Evolutionary conservation across 169 alveolate species (phyloP), one percentile per base, ranked within the genome.

Genomic region (Plasmodium sp.): DNA sequence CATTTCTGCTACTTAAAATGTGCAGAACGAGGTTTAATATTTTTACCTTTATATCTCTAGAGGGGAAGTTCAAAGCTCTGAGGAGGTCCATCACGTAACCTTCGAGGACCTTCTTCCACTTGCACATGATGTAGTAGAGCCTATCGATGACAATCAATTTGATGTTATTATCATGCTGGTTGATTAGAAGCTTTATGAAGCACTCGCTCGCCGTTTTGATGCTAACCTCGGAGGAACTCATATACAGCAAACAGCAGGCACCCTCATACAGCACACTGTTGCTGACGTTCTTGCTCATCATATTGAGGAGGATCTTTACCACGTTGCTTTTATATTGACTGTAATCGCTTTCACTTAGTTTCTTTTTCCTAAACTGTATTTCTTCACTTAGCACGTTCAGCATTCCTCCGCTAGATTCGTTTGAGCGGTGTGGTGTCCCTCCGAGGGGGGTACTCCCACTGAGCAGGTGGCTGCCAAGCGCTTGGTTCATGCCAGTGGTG

Each of bases 101-200:
- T 94, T 98, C 98, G 54, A 98, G 83, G 4, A 98, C 95, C 82
- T 98, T 97, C 33, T 97, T 97, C 96, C 96, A 43, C 80, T 85
- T 48, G 34, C 95, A 86, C 90, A 95, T 91, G 45, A 92, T 81
- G 33, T 86, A 92, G 88, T 95, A 95, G 31, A 95, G 67, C 9
- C 79, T 86, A 27, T 81, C 93, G 0, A 97, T 51, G 22, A 96
- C 95, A 62, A 97, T 92, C 85, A 98, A 85, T 93, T 98, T 98
- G 31, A 98, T 98, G 95, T 98, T 98, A 85, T 98, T 97, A 83
- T 98, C 99, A 79, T 98, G 97, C 56, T 98, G 98, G 72, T 97
- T 98, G 90, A 97, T 93, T 71, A 98, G 85, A 27, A 98, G 95
- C 81, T 97, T 97, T 22, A 98, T 95, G 84, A 98, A 97, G n/a